Conservation (phyloP, 345 rosid genomes). For the Rhodomyrtus tomentosa region DNA sequence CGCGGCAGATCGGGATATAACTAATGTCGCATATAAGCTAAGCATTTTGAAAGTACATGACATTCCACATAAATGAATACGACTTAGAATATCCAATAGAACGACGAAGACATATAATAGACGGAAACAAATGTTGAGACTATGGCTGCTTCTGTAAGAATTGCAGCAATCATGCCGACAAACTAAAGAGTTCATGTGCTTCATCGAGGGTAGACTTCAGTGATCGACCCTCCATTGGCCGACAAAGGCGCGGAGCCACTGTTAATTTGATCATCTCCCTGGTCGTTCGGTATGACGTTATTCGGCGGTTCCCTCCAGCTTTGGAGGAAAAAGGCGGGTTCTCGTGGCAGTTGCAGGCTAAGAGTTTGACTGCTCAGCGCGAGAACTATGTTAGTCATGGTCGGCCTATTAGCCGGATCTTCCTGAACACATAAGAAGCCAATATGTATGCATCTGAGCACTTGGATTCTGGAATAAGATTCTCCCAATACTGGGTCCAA, state of each 20-base stretch:
- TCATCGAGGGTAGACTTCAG: neutral
- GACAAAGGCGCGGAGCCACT: neutral
- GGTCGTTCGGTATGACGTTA: neutral
- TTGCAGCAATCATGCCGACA: neutral
- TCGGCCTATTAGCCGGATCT: neutral
- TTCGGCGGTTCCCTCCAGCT: neutral
- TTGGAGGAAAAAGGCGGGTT: conserved; percentile 7
- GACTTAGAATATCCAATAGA: neutral
- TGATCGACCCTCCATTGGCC: neutral
- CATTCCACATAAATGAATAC: neutral
- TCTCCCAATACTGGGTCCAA: neutral
- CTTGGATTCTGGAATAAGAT: neutral
- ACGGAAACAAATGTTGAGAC: neutral
- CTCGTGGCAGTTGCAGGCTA: neutral
- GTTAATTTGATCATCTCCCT: neutral
- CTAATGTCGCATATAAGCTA: no score
- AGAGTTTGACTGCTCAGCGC: conserved; percentile 11
- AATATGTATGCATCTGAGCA: neutral
- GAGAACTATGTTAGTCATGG: neutral
- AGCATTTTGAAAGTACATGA: no score
- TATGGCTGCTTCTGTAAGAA: neutral
- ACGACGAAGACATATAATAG: neutral
- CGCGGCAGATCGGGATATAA: neutral
- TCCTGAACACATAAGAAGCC: neutral
- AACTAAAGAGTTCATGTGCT: neutral